Percentiles rank a stretch among this genome's conserved stretches.
Conservation (phyloP, 148 eudicot species). For the Amaranthus hypochondriacus region DNA sequence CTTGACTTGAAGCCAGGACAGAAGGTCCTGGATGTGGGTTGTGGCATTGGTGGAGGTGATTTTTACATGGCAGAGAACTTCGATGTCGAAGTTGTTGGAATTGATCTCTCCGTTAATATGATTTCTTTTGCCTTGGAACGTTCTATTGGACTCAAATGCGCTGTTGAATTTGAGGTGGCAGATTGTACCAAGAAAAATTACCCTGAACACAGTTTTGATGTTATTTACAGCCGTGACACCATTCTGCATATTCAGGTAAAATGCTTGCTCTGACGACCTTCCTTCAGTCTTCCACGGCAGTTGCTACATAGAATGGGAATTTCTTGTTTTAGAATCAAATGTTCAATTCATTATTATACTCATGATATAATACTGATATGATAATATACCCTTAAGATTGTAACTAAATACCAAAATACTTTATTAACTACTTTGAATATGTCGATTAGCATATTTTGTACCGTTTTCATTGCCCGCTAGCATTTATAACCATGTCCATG, state of each 20-base stretch:
- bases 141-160: slow-evolving; percentile 77
- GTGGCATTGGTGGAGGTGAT: slow-evolving; percentile 98
- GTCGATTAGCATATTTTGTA: too few species aligned
- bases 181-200: slow-evolving; percentile 94
- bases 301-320: not conserved
- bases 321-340: not conserved
- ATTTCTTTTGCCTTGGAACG: slow-evolving; percentile 90
- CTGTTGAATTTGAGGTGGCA: slow-evolving; percentile 96
- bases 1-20: slow-evolving; percentile 90
- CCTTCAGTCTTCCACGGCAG: not conserved
- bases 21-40: slow-evolving; percentile 95
- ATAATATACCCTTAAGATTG: too few species aligned
- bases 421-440: too few species aligned
- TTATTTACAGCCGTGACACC: slow-evolving; percentile 97
- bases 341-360: not conserved
- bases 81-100: slow-evolving; percentile 87
- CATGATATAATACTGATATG: too few species aligned
- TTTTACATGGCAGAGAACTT: slow-evolving; percentile 96
- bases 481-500: too few species aligned
- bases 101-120: slow-evolving; percentile 94
- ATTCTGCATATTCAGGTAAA: slow-evolving; percentile 95
- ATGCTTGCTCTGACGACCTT: not conserved
- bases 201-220: slow-evolving; percentile 73
- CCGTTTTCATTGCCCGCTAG: too few species aligned
- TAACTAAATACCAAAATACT: too few species aligned